Conservation (phyloP, 1,139 yeast genomes). For the Zygosaccharomyces sapae region DNA sequence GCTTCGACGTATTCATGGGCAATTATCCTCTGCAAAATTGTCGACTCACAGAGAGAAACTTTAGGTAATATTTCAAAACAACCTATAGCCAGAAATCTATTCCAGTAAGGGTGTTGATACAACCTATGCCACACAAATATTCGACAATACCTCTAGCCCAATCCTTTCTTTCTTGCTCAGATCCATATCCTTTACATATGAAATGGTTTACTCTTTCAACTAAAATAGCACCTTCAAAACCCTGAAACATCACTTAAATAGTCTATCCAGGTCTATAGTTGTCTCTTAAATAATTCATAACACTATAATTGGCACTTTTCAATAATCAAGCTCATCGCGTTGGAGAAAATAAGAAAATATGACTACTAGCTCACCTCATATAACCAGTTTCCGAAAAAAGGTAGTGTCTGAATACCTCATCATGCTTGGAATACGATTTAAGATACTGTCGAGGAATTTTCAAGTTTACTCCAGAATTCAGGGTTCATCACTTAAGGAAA, state of each 20-base stretch:
- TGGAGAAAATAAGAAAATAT: background rate
- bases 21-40: conserved; percentile 15
- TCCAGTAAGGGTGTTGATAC: conserved; percentile 19
- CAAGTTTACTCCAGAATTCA: conserved; percentile 7
- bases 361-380: conserved; percentile 6
- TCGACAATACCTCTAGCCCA: conserved; percentile 16
- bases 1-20: conserved; percentile 26
- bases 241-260: conserved; percentile 4
- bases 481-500: conserved; percentile 25
- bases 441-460: conserved; percentile 4
- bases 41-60: conserved; percentile 2
- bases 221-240: conserved; percentile 13
- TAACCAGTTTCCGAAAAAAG: background rate
- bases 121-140: conserved; percentile 14
- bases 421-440: conserved; percentile 8
- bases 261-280: background rate
- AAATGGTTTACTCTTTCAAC: conserved; percentile 21
- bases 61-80: conserved; percentile 7
- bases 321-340: background rate
- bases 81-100: conserved; percentile 10
- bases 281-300: background rate
- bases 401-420: too few species aligned
- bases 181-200: conserved; percentile 9
- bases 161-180: conserved; percentile 10
- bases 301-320: background rate